Evolutionary conservation across 805 yeast species (phyloP), one percentile per base, ranked within the genome.

Genomic region (Lachancea thermotolerans): DNA sequence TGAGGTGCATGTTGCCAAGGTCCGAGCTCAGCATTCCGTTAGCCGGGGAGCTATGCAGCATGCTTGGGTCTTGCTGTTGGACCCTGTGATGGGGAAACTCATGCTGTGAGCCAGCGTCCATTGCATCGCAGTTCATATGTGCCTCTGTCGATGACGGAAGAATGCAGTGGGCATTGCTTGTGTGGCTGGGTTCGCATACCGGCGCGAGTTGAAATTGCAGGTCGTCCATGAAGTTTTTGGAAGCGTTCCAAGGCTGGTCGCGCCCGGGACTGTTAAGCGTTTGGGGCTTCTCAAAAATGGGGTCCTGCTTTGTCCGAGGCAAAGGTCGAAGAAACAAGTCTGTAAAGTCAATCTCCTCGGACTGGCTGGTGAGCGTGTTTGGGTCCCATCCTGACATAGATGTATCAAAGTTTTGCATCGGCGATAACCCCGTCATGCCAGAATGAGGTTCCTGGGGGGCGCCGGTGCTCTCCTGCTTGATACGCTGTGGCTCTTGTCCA

Each of bases 281-380:
- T 14, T 27, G 35, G 11, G 8, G n/a, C 4, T 11, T 31, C 15
- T 18, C 44, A 7, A 18, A 27, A 6, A 38, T 17, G 16, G 30
- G 27, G 14, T 28, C 38, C 16, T 44, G 42, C 16, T 40, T 41
- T 32, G 37, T 42, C 10, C 49, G 52, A 16, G 56, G 50, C 2
- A 53, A 37, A 2, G 60, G 55, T 35, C 55, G 59, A 10, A 56
- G 54, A 45, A 65, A 65, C 8, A 64, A 50, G 25, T 61, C 57
- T 8, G 67, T 65, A 35, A 65, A 65, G 52, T 65, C 69, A 32
- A 65, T 59, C 48, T 65, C 69, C 45, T 65, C 45, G 10, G 41
- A 17, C 3, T 37, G 41, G 14, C 10, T 34, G 4, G 38, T 12
- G 10, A 40, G 34, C 17, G 28, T 15, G 25, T 7, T 11, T 8